These are phyloP conservation scores for Gracilaria domingensis DNA, from an alignment of 23 red algal species.

Conservation along the genomic window DNA sequence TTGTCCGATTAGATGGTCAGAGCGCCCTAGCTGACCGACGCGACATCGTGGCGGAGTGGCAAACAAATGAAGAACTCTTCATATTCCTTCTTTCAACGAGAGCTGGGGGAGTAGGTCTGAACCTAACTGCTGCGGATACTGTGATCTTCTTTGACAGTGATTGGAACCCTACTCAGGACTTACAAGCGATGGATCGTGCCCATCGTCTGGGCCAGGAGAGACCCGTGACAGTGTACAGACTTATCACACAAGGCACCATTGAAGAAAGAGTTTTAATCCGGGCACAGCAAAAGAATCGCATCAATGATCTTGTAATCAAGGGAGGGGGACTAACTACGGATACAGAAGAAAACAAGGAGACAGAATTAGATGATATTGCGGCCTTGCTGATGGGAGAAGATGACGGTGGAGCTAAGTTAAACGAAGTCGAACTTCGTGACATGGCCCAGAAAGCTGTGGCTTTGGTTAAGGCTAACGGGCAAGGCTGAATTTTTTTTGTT, in stretches of 20 bases:
- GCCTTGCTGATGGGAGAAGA: conserved; percentile 76
- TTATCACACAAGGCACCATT: conserved; percentile 88
- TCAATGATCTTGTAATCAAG: conserved; percentile 98
- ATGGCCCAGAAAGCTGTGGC: conserved; percentile 38
- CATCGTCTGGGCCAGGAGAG: conserved; percentile 96
- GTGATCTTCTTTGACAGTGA: conserved; percentile 99
- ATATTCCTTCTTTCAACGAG: conserved; percentile 94
- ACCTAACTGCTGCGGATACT: conserved; percentile 96
- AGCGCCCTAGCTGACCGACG: conserved; percentile 83
- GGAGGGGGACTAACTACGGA: conserved; percentile 81
- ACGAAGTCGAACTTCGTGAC: conserved; percentile 12
- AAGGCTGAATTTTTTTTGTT: neutral
- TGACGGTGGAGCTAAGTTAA: conserved; percentile 46
- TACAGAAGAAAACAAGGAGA: conserved; percentile 69
- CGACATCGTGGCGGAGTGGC: conserved; percentile 95
- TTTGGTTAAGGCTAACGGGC: neutral
- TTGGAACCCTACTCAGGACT: conserved; percentile 98
- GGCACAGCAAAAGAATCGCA: conserved; percentile 88
- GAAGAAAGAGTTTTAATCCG: conserved; percentile 92
- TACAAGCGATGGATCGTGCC: conserved; percentile 99
- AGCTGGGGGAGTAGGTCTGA: conserved; percentile 97
- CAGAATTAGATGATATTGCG: conserved; percentile 89
- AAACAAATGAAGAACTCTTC: conserved; percentile 91
- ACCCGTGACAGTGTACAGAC: conserved; percentile 95
- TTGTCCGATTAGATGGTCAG: conserved; percentile 91